Percentiles rank a stretch among this genome's conserved stretches.
Conservation (phyloP, 306 rosid genomes). For the Trifolium fragiferum region DNA sequence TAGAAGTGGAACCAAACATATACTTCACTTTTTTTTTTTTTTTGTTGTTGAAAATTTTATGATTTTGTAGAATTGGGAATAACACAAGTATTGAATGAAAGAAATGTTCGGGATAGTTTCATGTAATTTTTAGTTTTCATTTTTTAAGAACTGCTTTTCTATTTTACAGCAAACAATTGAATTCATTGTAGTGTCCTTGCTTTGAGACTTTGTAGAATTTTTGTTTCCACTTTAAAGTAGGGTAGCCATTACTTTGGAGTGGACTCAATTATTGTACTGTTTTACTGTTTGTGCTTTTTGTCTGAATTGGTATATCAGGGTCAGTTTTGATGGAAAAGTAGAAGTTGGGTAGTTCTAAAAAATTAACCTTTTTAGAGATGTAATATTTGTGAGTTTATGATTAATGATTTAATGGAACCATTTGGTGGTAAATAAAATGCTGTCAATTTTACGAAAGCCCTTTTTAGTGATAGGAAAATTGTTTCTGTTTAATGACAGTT, state of each 20-base stretch:
- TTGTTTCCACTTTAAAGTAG: conserved; percentile 19
- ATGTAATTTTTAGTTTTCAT: conserved; percentile 13
- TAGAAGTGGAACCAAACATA: background rate
- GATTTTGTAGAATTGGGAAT: conserved; percentile 1
- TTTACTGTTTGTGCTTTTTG: conserved; percentile 25
- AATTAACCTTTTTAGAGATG: background rate
- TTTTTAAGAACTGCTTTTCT: background rate
- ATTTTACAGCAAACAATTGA: conserved; percentile 11
- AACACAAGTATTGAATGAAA: background rate
- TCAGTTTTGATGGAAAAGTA: conserved; percentile 17
- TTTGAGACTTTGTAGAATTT: conserved; percentile 26
- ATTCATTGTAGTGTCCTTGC: conserved; percentile 14
- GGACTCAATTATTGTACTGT: conserved; percentile 2
- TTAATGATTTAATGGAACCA: conserved; percentile 1
- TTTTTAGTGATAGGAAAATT: background rate
- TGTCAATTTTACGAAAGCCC: background rate
- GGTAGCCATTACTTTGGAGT: conserved; percentile 9
- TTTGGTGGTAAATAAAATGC: conserved; percentile 14
- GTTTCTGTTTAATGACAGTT: background rate
- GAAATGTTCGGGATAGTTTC: conserved; percentile 5
- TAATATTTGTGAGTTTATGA: conserved; percentile 10
- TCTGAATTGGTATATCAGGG: conserved; percentile 9
- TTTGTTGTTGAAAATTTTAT: background rate
- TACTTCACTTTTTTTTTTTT: background rate
- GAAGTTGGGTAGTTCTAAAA: background rate